Evolutionary conservation across 106 monocot species (phyloP).

Genomic region (Xerophyta viscosa): DNA sequence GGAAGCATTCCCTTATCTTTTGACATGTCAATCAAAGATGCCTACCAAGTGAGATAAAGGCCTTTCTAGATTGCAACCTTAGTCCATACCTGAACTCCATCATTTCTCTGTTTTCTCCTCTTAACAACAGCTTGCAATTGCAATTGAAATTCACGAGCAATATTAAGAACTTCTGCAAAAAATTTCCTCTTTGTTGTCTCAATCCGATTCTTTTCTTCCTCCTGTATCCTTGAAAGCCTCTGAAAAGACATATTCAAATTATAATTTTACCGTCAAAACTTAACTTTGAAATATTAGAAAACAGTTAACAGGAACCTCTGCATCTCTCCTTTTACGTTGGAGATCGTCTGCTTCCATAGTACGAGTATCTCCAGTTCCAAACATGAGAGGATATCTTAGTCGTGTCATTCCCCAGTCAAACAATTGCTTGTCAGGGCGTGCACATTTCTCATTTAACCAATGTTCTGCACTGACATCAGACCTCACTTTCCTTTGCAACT

Average conservation of each 20-base stretch:
- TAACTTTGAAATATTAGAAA: too few species aligned
- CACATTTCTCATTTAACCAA: conserved; percentile 65
- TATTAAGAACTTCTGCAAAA: conserved; percentile 92
- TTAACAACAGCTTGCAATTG: conserved; percentile 64
- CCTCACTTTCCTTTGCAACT: conserved; percentile 76
- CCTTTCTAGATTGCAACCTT: background rate
- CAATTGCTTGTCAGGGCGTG: conserved; percentile 60
- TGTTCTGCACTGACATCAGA: conserved; percentile 69
- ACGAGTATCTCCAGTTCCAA: conserved; percentile 75
- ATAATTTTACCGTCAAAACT: too few species aligned
- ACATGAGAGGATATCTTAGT: conserved; percentile 65
- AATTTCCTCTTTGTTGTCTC: conserved; percentile 82
- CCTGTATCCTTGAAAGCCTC: conserved; percentile 85
- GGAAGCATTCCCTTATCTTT: too few species aligned
- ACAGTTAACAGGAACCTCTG: too few species aligned
- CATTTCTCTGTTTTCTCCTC: conserved; percentile 85
- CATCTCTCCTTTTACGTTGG: conserved; percentile 80
- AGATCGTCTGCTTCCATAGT: conserved; percentile 84
- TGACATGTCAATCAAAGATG: too few species aligned
- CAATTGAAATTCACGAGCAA: conserved; percentile 85
- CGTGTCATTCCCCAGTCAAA: conserved; percentile 99
- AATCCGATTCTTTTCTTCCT: conserved; percentile 74
- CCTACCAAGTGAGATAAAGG: background rate
- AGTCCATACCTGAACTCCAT: conserved; percentile 76
- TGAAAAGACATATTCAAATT: conserved; percentile 26